These are phyloP conservation scores for Fonsecaea pedrosoi DNA, from an alignment of 2,329 filamentous ascomycete species.

Conservation along the genomic window DNA sequence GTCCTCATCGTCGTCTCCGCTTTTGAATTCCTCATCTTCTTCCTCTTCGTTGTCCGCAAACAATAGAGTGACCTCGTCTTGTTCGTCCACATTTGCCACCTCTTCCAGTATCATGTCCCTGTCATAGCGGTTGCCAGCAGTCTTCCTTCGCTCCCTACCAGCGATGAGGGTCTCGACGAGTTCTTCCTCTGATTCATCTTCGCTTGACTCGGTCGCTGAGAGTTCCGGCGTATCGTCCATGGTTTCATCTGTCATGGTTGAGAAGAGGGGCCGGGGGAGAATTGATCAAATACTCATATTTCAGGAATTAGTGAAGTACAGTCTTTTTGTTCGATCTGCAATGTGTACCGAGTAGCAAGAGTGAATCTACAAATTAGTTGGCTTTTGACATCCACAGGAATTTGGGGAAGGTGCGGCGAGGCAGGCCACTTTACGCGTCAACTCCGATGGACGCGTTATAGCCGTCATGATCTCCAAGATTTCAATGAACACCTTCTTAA, in stretches of 20 bases:
- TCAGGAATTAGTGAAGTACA: neutral
- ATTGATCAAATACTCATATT: neutral
- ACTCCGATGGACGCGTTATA: conserved; percentile 8
- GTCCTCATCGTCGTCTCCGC: conserved; percentile 72
- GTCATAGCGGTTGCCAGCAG: conserved; percentile 83
- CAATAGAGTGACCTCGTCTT: conserved; percentile 69
- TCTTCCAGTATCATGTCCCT: conserved; percentile 77
- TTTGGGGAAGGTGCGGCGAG: conserved; percentile 7
- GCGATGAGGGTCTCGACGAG: conserved; percentile 73
- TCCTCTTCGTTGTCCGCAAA: conserved; percentile 76
- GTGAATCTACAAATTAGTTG: neutral
- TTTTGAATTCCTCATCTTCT: conserved; percentile 55
- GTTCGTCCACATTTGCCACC: conserved; percentile 55
- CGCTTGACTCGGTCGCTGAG: conserved; percentile 38
- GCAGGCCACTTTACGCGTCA: conserved; percentile 14
- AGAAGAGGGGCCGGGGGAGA: neutral
- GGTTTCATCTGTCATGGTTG: conserved; percentile 23
- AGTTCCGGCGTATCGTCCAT: conserved; percentile 27
- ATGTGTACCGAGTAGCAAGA: neutral
- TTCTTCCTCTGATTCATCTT: conserved; percentile 44
- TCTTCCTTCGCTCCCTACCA: conserved; percentile 75
- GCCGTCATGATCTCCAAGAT: neutral
- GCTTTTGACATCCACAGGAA: neutral
- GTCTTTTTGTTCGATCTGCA: neutral
- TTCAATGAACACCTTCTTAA: neutral